Evolutionary conservation across 2,329 filamentous ascomycete genomes (phyloP).

Genomic region (Penicillium griseofulvum): DNA sequence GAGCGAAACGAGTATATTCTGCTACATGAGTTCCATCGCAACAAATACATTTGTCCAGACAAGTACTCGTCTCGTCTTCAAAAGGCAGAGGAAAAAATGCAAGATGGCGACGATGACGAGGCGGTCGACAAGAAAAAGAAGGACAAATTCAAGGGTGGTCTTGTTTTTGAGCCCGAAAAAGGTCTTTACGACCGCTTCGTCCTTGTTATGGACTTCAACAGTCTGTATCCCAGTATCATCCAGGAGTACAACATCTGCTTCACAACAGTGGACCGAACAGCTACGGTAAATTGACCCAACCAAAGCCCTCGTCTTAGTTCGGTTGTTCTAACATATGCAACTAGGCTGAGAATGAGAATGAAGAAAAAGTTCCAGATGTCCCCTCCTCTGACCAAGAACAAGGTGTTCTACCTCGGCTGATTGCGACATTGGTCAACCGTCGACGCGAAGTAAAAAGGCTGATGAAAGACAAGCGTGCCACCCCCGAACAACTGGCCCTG

Average conservation of each 20-base stretch:
- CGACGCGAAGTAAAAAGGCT: slow-evolving; percentile 90
- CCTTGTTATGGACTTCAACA: slow-evolving; percentile 99
- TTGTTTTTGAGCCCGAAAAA: slow-evolving; percentile 97
- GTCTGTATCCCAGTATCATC: slow-evolving; percentile 95
- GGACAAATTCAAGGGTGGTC: slow-evolving; percentile 97
- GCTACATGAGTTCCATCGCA: slow-evolving; percentile 91
- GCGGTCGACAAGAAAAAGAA: slow-evolving; percentile 83
- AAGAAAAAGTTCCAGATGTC: slow-evolving; percentile 85
- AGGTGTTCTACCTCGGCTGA: slow-evolving; percentile 85
- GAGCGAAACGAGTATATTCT: slow-evolving; percentile 99
- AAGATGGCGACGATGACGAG: slow-evolving; percentile 64
- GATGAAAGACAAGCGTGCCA: slow-evolving; percentile 92
- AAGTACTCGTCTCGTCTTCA: slow-evolving; percentile 80
- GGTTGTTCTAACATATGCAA: slow-evolving; percentile 15
- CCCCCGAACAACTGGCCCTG: slow-evolving; percentile 78
- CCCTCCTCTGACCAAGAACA: slow-evolving; percentile 69
- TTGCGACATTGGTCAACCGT: slow-evolving; percentile 84
- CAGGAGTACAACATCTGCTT: slow-evolving; percentile 99
- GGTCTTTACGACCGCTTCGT: slow-evolving; percentile 98
- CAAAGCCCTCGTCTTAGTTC: neutral
- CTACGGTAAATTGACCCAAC: slow-evolving; percentile 56
- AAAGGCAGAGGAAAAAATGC: slow-evolving; percentile 68
- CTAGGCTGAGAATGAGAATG: slow-evolving; percentile 63
- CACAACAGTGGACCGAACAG: slow-evolving; percentile 82
- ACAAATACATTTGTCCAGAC: slow-evolving; percentile 97